phyloP scores from a whole-genome alignment of 1,139 yeast genomes.

The Suhomyces bokatorum region DNA sequence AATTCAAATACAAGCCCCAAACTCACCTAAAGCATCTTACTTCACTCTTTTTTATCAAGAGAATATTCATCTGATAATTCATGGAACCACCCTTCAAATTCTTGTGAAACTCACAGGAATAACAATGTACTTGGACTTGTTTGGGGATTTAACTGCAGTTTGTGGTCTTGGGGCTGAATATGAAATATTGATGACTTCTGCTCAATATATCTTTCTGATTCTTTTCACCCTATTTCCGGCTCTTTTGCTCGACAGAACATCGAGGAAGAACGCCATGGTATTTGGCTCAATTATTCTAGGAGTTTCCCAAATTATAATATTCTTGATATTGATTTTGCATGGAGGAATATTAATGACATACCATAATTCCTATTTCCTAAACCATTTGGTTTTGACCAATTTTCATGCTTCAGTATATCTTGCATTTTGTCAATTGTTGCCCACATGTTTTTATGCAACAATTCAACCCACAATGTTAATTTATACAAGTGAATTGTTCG shows the following conservation, averaged over 20 bases:
- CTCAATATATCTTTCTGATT: conserved; percentile 26
- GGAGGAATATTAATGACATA: neutral
- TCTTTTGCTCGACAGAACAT: conserved; percentile 17
- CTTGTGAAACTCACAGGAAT: conserved; percentile 26
- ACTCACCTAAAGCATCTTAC: neutral
- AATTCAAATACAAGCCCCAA: neutral
- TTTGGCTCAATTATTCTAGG: neutral
- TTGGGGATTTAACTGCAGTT: conserved; percentile 27
- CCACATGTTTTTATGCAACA: neutral
- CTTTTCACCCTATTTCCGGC: conserved; percentile 30
- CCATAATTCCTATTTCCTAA: neutral
- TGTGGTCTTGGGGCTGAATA: conserved; percentile 29
- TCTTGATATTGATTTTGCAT: neutral
- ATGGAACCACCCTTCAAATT: neutral
- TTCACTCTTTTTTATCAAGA: neutral
- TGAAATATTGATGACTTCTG: conserved; percentile 20
- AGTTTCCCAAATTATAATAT: neutral
- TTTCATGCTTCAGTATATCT: neutral
- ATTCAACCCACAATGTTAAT: neutral
- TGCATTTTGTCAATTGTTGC: neutral
- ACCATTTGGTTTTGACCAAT: neutral
- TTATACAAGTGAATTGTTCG: neutral
- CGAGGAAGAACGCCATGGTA: neutral
- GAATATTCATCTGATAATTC: neutral
- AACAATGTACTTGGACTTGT: conserved; percentile 26